phyloP scores from a whole-genome alignment of 345 rosid species.

The Lagerstroemia speciosa region DNA sequence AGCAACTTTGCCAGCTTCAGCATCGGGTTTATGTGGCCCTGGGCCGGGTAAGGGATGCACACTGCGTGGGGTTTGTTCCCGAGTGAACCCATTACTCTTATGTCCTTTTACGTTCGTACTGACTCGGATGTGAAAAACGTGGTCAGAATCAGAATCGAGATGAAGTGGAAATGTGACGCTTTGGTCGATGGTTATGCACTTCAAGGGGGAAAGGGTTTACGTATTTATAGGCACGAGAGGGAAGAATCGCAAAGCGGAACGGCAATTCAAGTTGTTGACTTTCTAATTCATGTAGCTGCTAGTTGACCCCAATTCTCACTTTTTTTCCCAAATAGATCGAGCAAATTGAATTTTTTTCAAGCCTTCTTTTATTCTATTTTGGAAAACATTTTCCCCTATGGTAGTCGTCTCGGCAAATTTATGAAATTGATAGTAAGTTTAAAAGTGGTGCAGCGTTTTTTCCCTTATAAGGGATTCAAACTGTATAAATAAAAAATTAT shows the following conservation, averaged over 20 bases:
- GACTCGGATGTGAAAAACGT: background rate
- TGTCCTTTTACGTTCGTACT: background rate
- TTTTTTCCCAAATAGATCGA: background rate
- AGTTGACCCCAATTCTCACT: background rate
- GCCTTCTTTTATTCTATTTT: too few relatives aligned
- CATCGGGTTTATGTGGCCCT: constrained; percentile 49
- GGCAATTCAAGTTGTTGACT: background rate
- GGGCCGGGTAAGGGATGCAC: constrained; percentile 48
- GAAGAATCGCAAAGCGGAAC: background rate
- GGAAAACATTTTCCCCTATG: too few relatives aligned
- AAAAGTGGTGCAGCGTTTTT: too few relatives aligned
- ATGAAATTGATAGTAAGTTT: too few relatives aligned
- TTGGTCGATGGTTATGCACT: background rate
- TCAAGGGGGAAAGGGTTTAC: background rate
- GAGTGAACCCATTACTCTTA: background rate
- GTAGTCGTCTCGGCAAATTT: too few relatives aligned
- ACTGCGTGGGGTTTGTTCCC: constrained; percentile 32
- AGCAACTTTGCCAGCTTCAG: constrained; percentile 41
- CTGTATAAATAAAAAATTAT: too few relatives aligned
- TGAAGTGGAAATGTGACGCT: background rate
- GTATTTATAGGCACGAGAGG: background rate
- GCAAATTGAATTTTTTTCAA: too few relatives aligned
- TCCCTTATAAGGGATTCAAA: too few relatives aligned
- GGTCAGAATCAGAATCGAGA: background rate
- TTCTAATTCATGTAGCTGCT: background rate